Evolutionary conservation across 1,139 yeast species (phyloP).

Genomic region (Yamadazyma spencermartinsiae): DNA sequence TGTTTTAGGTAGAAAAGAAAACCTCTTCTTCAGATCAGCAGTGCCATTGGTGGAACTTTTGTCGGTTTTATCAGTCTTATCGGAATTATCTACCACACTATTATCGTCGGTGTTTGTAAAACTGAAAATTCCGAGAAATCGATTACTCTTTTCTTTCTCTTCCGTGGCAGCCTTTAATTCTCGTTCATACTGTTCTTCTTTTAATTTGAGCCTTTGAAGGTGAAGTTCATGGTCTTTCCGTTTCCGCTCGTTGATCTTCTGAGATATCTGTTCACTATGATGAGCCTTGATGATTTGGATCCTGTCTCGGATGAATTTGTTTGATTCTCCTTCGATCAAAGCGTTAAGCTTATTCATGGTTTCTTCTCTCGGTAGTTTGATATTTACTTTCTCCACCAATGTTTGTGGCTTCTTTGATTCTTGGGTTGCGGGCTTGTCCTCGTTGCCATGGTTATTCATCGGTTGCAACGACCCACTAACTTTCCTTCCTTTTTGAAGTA

Average conservation of each 20-base stretch:
- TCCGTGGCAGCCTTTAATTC: conserved; percentile 28
- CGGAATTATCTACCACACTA: not conserved
- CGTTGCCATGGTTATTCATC: conserved; percentile 2
- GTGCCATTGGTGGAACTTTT: not conserved
- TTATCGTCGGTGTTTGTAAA: conserved; percentile 11
- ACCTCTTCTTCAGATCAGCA: conserved; percentile 13
- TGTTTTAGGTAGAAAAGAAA: conserved; percentile 21
- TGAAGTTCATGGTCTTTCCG: conserved; percentile 42
- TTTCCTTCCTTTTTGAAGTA: conserved; percentile 12
- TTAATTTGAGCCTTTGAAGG: conserved; percentile 34
- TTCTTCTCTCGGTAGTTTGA: conserved; percentile 20
- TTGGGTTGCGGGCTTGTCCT: conserved; percentile 8
- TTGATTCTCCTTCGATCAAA: conserved; percentile 39
- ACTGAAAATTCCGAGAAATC: conserved; percentile 31
- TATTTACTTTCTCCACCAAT: conserved; percentile 6
- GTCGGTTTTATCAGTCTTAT: conserved; percentile 2
- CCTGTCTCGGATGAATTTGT: conserved; percentile 38
- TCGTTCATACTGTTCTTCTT: conserved; percentile 44
- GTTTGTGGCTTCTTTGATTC: conserved; percentile 6
- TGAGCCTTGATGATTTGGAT: conserved; percentile 41
- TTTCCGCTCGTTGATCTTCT: conserved; percentile 43
- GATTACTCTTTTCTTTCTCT: conserved; percentile 21
- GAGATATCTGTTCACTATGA: conserved; percentile 39
- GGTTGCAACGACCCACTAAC: conserved; percentile 4
- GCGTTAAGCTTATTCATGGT: conserved; percentile 27